These are phyloP conservation scores for Zymoseptoria ardabiliae DNA, from an alignment of 2,329 filamentous ascomycete species.

Conservation along the genomic window DNA sequence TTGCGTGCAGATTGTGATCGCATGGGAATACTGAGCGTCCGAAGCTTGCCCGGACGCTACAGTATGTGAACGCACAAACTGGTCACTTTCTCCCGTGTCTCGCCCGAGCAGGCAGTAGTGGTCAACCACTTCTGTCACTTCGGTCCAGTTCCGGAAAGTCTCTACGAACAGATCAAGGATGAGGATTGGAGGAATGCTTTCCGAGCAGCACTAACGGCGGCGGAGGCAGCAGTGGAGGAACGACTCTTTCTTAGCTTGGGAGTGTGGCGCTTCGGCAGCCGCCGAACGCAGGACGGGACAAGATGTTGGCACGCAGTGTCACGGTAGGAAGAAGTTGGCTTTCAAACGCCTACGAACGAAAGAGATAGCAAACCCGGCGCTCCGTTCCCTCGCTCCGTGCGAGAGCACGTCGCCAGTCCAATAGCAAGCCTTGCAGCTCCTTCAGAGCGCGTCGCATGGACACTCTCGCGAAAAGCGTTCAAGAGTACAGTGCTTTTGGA, in stretches of 20 bases:
- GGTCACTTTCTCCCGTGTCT: no score
- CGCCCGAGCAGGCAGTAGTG: constrained; percentile 30
- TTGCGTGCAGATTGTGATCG: no score
- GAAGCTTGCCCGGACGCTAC: no score
- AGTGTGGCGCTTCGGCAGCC: not conserved
- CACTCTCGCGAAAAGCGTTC: not conserved
- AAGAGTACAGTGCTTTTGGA: not conserved
- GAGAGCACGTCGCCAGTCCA: not conserved
- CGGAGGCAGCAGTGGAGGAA: constrained; percentile 24
- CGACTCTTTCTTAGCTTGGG: constrained; percentile 27
- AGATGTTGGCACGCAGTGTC: not conserved
- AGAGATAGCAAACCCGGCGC: not conserved
- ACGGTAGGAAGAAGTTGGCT: not conserved
- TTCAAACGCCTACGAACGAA: not conserved
- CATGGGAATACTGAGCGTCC: no score
- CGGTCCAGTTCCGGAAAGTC: constrained; percentile 27
- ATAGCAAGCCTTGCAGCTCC: not conserved
- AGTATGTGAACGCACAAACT: no score
- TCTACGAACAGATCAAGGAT: constrained; percentile 25
- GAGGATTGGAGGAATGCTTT: constrained; percentile 26
- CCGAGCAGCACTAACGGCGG: constrained; percentile 19
- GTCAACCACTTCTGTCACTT: constrained; percentile 31
- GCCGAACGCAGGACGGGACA: not conserved
- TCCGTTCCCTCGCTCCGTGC: not conserved
- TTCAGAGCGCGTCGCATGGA: not conserved